Evolutionary conservation across 345 rosid species (phyloP).

Genomic region (Eucalyptus urophylla): DNA sequence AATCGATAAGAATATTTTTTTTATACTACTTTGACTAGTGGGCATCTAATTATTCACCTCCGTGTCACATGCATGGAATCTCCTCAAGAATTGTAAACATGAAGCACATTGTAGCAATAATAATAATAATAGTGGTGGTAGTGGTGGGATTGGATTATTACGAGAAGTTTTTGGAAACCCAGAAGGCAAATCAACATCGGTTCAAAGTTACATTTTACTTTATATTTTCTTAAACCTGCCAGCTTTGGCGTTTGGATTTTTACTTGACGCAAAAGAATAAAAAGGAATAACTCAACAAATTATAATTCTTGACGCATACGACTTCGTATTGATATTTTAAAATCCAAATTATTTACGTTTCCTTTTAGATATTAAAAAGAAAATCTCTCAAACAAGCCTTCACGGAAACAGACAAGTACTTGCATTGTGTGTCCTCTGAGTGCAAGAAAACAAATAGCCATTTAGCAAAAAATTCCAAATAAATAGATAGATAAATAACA

Average conservation of each 20-base stretch:
- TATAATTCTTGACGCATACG: not conserved
- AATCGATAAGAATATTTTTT: not conserved
- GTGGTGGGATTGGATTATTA: not conserved
- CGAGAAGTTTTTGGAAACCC: not conserved
- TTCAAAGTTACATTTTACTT: not conserved
- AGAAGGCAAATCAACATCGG: not conserved
- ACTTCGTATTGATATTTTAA: not conserved
- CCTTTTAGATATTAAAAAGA: not conserved
- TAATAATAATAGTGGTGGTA: not conserved
- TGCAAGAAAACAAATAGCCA: not conserved
- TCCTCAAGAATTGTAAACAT: not conserved
- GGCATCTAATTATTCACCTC: not conserved
- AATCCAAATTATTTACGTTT: not conserved
- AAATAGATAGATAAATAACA: not conserved
- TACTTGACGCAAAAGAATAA: not conserved
- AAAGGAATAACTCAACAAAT: not conserved
- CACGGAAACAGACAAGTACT: not conserved
- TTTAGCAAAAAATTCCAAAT: not conserved
- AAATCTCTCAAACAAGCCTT: not conserved
- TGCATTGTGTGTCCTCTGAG: not conserved
- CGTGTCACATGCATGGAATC: not conserved
- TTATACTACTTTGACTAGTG: not conserved
- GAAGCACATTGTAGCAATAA: not conserved
- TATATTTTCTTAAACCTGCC: not conserved
- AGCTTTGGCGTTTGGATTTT: not conserved